Conservation (phyloP, 2,329 filamentous ascomycete genomes). For the Hypomyces rosellus region DNA sequence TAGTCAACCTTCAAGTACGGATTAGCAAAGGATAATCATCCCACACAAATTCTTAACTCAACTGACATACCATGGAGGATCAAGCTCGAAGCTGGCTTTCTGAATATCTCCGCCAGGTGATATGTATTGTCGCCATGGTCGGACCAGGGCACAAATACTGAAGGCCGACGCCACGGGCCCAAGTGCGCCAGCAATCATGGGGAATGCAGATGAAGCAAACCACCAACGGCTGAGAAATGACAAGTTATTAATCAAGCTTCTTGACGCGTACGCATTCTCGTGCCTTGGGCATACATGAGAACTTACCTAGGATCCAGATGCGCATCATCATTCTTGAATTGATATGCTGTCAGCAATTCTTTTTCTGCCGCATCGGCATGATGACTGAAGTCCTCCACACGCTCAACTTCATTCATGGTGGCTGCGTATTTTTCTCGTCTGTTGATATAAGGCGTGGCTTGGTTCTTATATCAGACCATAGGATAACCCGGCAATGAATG, state of each 20-base stretch:
- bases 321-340: constrained; percentile 30
- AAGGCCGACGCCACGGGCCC: constrained; percentile 83
- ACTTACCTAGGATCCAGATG: constrained; percentile 41
- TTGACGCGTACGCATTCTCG: too few species aligned
- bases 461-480: too few species aligned
- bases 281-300: background rate
- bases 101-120: constrained; percentile 40
- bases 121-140: constrained; percentile 63
- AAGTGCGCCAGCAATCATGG: constrained; percentile 75
- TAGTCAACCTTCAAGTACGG: constrained; percentile 49
- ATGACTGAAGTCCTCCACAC: constrained; percentile 31
- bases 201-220: constrained; percentile 59
- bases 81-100: constrained; percentile 48
- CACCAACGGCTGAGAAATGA: constrained; percentile 38
- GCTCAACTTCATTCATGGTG: constrained; percentile 36
- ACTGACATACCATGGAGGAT: constrained; percentile 60
- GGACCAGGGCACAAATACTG: constrained; percentile 79
- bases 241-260: background rate
- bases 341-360: constrained; percentile 12
- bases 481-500: too few species aligned
- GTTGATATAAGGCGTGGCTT: too few species aligned
- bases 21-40: background rate
- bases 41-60: background rate
- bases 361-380: constrained; percentile 22
- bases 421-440: too few species aligned